Conservation (phyloP, 805 yeast genomes). For the Candida sakaeoensis region DNA sequence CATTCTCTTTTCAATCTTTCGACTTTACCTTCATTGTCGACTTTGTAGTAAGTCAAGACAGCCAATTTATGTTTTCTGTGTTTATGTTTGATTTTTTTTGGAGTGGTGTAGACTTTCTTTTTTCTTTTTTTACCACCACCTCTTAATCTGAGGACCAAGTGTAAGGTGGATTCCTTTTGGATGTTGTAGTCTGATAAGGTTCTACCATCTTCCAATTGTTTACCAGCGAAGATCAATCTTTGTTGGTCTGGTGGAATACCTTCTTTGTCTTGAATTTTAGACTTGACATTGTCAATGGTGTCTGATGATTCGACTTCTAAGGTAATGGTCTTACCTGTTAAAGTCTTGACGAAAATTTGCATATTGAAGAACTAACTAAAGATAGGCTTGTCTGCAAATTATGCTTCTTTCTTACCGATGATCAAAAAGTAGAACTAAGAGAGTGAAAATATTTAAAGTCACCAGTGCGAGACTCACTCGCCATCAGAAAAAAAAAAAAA, state of each 20-base stretch:
- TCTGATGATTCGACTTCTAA: constrained; percentile 98
- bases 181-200: constrained; percentile 99
- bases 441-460: background rate
- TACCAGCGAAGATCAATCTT: constrained; percentile 99
- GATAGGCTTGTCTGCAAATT: constrained; percentile 12
- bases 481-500: constrained; percentile 1
- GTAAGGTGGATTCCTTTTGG: constrained; percentile 98
- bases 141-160: constrained; percentile 94
- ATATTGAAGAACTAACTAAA: constrained; percentile 44
- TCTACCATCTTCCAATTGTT: constrained; percentile 99
- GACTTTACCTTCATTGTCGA: constrained; percentile 96
- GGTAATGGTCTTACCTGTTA: constrained; percentile 99
- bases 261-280: constrained; percentile 98
- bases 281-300: constrained; percentile 97
- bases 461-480: background rate
- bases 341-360: constrained; percentile 99
- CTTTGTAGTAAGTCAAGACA: constrained; percentile 99
- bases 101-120: constrained; percentile 99
- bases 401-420: constrained; percentile 42
- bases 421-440: background rate
- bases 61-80: constrained; percentile 99
- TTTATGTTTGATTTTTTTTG: constrained; percentile 99
- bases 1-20: constrained; percentile 99
- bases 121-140: constrained; percentile 99
- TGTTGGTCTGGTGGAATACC: constrained; percentile 99